A percentile compares a stretch with the other conserved stretches of the same genome.
These are phyloP conservation scores for Wickerhamomyces xylosicus DNA, from an alignment of 805 yeast species.

Conservation along the genomic window DNA sequence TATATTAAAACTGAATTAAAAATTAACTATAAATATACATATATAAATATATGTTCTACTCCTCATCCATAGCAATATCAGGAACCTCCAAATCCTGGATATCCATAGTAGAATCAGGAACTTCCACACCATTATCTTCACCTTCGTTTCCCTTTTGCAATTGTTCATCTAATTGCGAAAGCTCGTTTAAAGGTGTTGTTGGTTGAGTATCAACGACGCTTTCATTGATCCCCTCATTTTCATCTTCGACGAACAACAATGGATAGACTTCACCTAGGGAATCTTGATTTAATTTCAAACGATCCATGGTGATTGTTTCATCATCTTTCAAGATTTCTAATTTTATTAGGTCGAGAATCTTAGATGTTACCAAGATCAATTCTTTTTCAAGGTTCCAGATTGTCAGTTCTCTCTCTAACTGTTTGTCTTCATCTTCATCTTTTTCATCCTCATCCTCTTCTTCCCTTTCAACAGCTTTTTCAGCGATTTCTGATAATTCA, in stretches of 20 bases:
- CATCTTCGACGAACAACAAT: constrained; percentile 5
- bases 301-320: constrained; percentile 11
- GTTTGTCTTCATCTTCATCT: constrained; percentile 5
- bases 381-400: constrained; percentile 30
- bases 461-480: constrained; percentile 7
- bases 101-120: constrained; percentile 11
- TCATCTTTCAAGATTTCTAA: constrained; percentile 21
- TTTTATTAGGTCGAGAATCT: constrained; percentile 26
- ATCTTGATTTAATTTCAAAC: constrained; percentile 28
- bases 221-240: constrained; percentile 2
- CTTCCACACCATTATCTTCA: constrained; percentile 2
- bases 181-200: constrained; percentile 1
- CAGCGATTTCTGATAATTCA: constrained; percentile 15
- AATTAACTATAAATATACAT: neutral
- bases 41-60: neutral
- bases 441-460: constrained; percentile 10
- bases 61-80: no score
- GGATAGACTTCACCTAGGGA: constrained; percentile 23
- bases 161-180: constrained; percentile 4
- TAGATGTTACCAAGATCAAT: constrained; percentile 30
- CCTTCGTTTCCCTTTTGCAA: neutral
- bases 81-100: constrained; percentile 9
- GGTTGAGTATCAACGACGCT: constrained; percentile 2
- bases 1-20: no score
- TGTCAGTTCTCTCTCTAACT: no score